These are phyloP conservation scores for Oxyria digyna DNA, from an alignment of 148 eudicot species.

Conservation along the genomic window DNA sequence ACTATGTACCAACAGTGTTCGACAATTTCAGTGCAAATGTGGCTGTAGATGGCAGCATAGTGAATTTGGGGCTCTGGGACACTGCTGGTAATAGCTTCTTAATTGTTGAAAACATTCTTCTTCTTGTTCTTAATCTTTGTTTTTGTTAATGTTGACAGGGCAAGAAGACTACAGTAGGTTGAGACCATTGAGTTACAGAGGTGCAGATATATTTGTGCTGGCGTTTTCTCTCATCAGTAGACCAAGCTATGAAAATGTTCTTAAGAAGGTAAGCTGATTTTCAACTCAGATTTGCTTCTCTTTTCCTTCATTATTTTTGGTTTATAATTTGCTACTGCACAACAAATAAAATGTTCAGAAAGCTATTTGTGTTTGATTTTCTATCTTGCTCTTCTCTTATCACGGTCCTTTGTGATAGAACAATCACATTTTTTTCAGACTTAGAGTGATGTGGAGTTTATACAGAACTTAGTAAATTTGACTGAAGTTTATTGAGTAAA, in stretches of 20 bases:
- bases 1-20: slow-evolving; percentile 72
- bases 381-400: no score
- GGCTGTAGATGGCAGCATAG: slow-evolving; percentile 67
- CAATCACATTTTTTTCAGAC: not conserved
- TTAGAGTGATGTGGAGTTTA: not conserved
- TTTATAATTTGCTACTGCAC: not conserved
- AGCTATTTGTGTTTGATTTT: not conserved
- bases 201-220: slow-evolving; percentile 86
- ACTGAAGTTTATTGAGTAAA: not conserved
- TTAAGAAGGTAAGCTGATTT: slow-evolving; percentile 58
- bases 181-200: slow-evolving; percentile 95
- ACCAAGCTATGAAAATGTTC: slow-evolving; percentile 95
- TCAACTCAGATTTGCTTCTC: not conserved
- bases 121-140: not conserved
- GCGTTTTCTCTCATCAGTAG: slow-evolving; percentile 90
- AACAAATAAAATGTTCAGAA: not conserved
- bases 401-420: no score
- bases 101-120: not conserved
- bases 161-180: slow-evolving; percentile 93
- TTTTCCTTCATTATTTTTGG: not conserved
- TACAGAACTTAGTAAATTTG: not conserved
- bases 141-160: slow-evolving; percentile 25
- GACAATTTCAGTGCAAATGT: slow-evolving; percentile 88
- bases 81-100: slow-evolving; percentile 54
- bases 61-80: slow-evolving; percentile 90